A percentile compares a stretch with the other conserved stretches of the same genome.
Evolutionary conservation across 768 basidiomycete species (phyloP).

Genomic region (Lanmaoa rubissima): DNA sequence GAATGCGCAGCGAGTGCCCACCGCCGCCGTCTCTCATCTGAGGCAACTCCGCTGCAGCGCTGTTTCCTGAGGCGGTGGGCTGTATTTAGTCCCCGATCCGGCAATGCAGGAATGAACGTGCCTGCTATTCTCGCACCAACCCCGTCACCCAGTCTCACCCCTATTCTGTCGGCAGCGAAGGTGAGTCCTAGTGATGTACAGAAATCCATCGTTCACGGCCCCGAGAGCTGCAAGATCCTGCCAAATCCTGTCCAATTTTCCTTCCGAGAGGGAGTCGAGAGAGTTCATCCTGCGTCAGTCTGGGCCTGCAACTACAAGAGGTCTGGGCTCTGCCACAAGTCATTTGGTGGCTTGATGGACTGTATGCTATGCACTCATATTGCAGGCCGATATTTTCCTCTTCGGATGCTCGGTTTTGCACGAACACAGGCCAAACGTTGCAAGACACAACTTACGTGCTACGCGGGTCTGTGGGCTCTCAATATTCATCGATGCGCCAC

Average conservation of each 20-base stretch:
- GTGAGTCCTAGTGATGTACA: slow-evolving; percentile 1
- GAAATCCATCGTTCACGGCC: slow-evolving; percentile 13
- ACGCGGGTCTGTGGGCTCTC: slow-evolving; percentile 1
- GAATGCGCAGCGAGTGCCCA: slow-evolving; percentile 9
- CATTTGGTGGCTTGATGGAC: slow-evolving; percentile 31
- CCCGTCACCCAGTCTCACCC: not conserved
- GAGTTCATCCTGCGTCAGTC: not conserved
- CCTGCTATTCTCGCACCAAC: slow-evolving; percentile 12
- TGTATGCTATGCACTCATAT: slow-evolving; percentile 8
- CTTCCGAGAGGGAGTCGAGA: not conserved
- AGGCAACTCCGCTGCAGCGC: slow-evolving; percentile 15
- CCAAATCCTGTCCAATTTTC: not conserved
- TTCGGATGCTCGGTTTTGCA: not conserved
- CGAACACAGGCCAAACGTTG: not conserved
- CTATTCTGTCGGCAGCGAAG: slow-evolving; percentile 10
- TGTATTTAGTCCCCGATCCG: slow-evolving; percentile 7
- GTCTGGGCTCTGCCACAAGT: slow-evolving; percentile 19
- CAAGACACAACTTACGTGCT: slow-evolving; percentile 12
- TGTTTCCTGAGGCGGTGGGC: slow-evolving; percentile 11
- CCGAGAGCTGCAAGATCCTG: slow-evolving; percentile 10
- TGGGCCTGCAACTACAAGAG: not conserved
- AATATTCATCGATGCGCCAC: slow-evolving; percentile 25
- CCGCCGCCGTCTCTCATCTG: slow-evolving; percentile 12
- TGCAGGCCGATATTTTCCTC: not conserved
- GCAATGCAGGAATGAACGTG: slow-evolving; percentile 7